These are phyloP conservation scores for Debaryomyces maramus DNA, from an alignment of 805 yeast species.

Conservation along the genomic window DNA sequence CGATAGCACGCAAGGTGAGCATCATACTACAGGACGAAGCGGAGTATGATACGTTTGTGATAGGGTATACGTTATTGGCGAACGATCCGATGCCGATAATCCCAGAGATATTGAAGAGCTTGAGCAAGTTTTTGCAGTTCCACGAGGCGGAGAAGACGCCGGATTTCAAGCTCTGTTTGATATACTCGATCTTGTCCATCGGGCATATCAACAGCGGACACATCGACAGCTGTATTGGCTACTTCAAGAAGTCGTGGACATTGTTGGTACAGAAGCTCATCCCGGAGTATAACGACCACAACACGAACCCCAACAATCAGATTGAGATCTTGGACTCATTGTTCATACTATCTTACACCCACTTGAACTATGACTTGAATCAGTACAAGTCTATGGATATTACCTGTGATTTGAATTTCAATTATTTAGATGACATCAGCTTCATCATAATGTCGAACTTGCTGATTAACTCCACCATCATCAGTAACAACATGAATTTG, in stretches of 20 bases:
- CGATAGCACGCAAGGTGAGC: background rate
- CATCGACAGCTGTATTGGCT: constrained; percentile 31
- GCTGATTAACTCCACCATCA: constrained; percentile 18
- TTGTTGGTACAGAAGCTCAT: constrained; percentile 34
- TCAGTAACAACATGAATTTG: constrained; percentile 31
- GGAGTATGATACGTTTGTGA: constrained; percentile 19
- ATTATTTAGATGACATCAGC: constrained; percentile 49
- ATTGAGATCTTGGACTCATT: constrained; percentile 47
- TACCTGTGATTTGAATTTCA: constrained; percentile 48
- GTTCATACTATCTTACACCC: constrained; percentile 44
- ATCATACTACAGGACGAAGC: background rate
- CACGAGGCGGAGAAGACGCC: constrained; percentile 1
- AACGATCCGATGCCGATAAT: background rate
- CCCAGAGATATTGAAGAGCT: background rate
- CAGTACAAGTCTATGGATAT: constrained; percentile 13
- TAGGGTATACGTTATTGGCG: constrained; percentile 25
- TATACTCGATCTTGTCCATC: constrained; percentile 46
- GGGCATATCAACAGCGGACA: constrained; percentile 36
- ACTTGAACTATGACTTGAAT: constrained; percentile 40
- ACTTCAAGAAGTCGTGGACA: constrained; percentile 48
- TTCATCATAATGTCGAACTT: constrained; percentile 42
- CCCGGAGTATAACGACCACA: constrained; percentile 32
- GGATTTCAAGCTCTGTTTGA: constrained; percentile 38
- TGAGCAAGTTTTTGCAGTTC: constrained; percentile 1
- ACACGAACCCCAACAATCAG: constrained; percentile 24